Conservation (phyloP, 129 eudicot species). For the Flaveria sonorensis region DNA sequence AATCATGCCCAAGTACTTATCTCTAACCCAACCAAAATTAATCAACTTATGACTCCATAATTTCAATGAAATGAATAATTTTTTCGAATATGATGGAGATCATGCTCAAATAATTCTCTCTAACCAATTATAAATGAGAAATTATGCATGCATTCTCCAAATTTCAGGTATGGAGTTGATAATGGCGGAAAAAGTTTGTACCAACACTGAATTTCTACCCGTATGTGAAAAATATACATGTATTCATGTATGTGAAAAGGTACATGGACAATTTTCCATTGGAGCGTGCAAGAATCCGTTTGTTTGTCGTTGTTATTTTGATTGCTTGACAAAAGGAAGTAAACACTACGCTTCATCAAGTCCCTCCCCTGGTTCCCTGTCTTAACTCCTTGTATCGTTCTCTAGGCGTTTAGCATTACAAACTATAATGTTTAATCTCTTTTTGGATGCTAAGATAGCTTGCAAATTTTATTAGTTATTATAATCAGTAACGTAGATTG, state of each 20-base stretch:
- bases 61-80: no score
- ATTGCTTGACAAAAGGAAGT: background rate
- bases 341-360: background rate
- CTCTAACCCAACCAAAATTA: no score
- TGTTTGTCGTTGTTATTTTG: background rate
- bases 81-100: no score
- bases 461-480: background rate
- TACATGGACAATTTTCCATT: background rate
- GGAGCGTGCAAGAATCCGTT: conserved; percentile 11
- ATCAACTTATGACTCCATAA: no score
- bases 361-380: background rate
- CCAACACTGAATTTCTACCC: background rate
- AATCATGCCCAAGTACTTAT: no score
- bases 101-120: no score
- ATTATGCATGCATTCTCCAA: background rate
- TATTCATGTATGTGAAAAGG: background rate
- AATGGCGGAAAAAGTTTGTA: background rate
- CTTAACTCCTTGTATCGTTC: background rate
- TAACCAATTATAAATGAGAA: background rate
- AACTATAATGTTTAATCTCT: background rate
- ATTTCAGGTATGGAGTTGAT: background rate
- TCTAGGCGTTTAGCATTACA: background rate
- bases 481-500: background rate
- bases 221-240: conserved; percentile 5
- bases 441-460: background rate